These are phyloP conservation scores for Ogataea pini DNA, from an alignment of 805 yeast species.

Conservation along the genomic window DNA sequence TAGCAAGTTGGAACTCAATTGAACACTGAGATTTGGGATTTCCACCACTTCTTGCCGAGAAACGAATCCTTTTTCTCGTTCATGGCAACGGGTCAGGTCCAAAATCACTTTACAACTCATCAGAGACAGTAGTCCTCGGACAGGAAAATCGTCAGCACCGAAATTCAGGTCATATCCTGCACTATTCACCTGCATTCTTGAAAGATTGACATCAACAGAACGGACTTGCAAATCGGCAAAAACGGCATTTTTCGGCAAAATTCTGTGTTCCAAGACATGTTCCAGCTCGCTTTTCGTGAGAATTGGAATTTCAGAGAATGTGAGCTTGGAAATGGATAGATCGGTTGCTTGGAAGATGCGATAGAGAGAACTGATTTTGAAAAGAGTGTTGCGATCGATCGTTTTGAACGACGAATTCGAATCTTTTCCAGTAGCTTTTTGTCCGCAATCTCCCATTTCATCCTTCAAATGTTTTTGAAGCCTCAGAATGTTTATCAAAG, in stretches of 20 bases:
- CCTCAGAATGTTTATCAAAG: slow-evolving; percentile 15
- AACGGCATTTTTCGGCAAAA: slow-evolving; percentile 11
- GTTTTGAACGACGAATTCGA: no score
- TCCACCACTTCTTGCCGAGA: slow-evolving; percentile 30
- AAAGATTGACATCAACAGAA: slow-evolving; percentile 19
- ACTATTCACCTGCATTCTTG: slow-evolving; percentile 23
- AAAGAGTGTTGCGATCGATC: slow-evolving; percentile 12
- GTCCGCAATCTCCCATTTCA: neutral
- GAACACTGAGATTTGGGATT: slow-evolving; percentile 32
- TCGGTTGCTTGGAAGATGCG: slow-evolving; percentile 26
- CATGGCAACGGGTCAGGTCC: slow-evolving; percentile 22
- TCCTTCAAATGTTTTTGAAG: neutral
- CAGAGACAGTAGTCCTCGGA: slow-evolving; percentile 39
- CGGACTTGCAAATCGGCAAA: slow-evolving; percentile 21
- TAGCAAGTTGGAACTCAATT: slow-evolving; percentile 23
- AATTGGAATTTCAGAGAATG: slow-evolving; percentile 31
- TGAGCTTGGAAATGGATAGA: slow-evolving; percentile 25
- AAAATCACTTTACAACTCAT: slow-evolving; percentile 37
- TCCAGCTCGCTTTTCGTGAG: slow-evolving; percentile 15
- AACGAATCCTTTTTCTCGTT: slow-evolving; percentile 6
- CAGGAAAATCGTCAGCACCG: slow-evolving; percentile 43
- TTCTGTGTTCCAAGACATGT: slow-evolving; percentile 2
- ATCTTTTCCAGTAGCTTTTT: no score
- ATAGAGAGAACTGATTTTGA: slow-evolving; percentile 19
- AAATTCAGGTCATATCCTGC: slow-evolving; percentile 50